These are phyloP conservation scores for Trypanosomatidae sp. DNA, from an alignment of 208 protist species.

Conservation along the genomic window DNA sequence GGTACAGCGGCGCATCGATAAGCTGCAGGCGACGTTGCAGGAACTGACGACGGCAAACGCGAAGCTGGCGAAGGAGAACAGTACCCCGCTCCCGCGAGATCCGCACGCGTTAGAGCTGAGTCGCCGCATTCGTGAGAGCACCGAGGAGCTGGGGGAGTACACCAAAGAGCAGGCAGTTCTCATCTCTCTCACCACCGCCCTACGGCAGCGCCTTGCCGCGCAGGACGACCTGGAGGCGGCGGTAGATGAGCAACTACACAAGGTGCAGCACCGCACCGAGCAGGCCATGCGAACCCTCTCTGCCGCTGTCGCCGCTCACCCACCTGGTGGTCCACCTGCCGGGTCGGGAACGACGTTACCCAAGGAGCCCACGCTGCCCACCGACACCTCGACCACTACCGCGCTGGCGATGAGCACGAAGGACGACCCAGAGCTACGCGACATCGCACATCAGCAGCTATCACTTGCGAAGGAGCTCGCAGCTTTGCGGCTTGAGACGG, in stretches of 20 bases:
- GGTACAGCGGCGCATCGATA: conserved; percentile 32
- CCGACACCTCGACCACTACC: conserved; percentile 13
- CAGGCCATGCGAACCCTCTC: conserved; percentile 27
- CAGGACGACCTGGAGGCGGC: conserved; percentile 68
- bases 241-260: conserved; percentile 64
- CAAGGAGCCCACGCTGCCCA: conserved; percentile 19
- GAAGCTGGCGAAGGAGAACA: conserved; percentile 65
- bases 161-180: conserved; percentile 47
- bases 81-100: conserved; percentile 65
- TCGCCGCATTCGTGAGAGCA: conserved; percentile 53
- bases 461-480: conserved; percentile 71
- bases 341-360: conserved; percentile 5
- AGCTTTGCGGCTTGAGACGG: conserved; percentile 66
- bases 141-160: conserved; percentile 42
- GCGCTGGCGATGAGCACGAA: conserved; percentile 27
- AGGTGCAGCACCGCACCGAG: conserved; percentile 30
- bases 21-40: conserved; percentile 36
- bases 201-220: conserved; percentile 59
- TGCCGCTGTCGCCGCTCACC: conserved; percentile 21
- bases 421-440: conserved; percentile 61
- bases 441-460: conserved; percentile 73
- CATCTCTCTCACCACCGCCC: conserved; percentile 33
- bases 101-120: conserved; percentile 67
- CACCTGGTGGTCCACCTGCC: conserved; percentile 9
- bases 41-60: conserved; percentile 38